Percentiles rank a stretch among this genome's conserved stretches.
Evolutionary conservation across 768 basidiomycete species (phyloP).

Genomic region (Tulasnella sp.): DNA sequence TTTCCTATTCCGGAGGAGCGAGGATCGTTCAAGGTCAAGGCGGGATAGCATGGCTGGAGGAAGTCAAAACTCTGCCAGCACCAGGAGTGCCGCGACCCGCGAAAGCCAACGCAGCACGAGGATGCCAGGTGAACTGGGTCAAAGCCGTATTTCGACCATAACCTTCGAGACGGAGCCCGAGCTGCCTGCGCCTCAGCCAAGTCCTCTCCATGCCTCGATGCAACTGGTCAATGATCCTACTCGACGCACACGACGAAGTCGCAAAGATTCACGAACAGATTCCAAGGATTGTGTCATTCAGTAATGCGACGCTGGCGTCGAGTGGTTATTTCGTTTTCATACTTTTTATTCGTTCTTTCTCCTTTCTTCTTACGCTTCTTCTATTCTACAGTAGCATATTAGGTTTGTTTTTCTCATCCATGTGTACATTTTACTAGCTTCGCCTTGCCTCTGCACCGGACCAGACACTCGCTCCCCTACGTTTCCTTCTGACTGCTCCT

Average conservation of each 20-base stretch:
- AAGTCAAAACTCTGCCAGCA: constrained; percentile 29
- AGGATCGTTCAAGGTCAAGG: constrained; percentile 29
- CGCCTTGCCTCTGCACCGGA: background rate
- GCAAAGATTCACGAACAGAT: constrained; percentile 19
- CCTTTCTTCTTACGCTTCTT: constrained; percentile 6
- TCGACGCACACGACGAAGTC: constrained; percentile 15
- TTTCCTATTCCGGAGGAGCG: constrained; percentile 28
- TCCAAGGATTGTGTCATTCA: constrained; percentile 26
- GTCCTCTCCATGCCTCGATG: background rate
- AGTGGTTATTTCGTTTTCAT: background rate
- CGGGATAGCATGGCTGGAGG: constrained; percentile 27
- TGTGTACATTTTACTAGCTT: background rate
- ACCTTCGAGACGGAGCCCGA: background rate
- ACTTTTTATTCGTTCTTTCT: constrained; percentile 13
- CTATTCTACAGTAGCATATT: constrained; percentile 18
- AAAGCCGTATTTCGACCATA: constrained; percentile 6
- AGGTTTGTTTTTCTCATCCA: constrained; percentile 3
- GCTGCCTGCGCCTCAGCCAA: background rate
- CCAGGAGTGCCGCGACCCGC: constrained; percentile 20
- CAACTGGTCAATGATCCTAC: constrained; percentile 12
- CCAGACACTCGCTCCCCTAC: constrained; percentile 18
- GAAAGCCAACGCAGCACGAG: constrained; percentile 24
- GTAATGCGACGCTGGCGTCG: constrained; percentile 23
- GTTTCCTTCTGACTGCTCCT: constrained; percentile 5
- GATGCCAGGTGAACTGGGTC: background rate